Evolutionary conservation across 257 asterid genomes (phyloP), one percentile per base, ranked within the genome.

Genomic region (Fraxinus anomala): DNA sequence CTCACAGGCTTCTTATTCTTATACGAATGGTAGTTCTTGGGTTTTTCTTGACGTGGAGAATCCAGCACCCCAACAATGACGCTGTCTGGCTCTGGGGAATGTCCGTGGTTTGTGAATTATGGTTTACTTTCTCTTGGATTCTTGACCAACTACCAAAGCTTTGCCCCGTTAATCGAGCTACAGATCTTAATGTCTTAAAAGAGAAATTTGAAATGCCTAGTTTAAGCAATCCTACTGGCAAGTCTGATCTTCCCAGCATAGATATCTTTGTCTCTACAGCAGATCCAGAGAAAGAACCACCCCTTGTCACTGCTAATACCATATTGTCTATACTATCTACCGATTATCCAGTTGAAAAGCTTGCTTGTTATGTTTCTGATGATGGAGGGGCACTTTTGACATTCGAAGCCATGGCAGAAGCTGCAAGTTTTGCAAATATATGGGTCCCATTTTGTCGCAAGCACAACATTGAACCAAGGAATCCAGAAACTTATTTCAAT

Each of bases 381-480:
- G 96, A 91, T 44, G 96, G 96, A 82, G 96, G 96, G 68, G 93
- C 96, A 14, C 93, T 91, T 78, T 72, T 91, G 85, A 91, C 96
- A 14, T 89, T 91, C 71, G 96, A 91, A 84, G 93, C 96, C 79
- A 89, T 91, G 96, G 93, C 96, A 3, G 92, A 91, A 67, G 93
- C 96, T 66, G 96, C 96, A 8, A 91, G 96, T 73, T 91, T 87
- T 63, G 93, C 96, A 6, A 91, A 89, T 39, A 31, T 91, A 33
- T 91, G 96, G 96, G 90, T 91, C 73, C 96, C 96, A 1, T 89
- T 91, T 84, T 91, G 96, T 82, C 91, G 96, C 36, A 91, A 91
- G 76, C 96, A 91, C 73, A 83, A 70, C 36, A 89, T 91, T 68
- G 96, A 91, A 61, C 96, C 96, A 19, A 87, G 96, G 71, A 91